Evolutionary conservation across 139 green algal species (phyloP).

Genomic region (Diplosphaera chodatii): DNA sequence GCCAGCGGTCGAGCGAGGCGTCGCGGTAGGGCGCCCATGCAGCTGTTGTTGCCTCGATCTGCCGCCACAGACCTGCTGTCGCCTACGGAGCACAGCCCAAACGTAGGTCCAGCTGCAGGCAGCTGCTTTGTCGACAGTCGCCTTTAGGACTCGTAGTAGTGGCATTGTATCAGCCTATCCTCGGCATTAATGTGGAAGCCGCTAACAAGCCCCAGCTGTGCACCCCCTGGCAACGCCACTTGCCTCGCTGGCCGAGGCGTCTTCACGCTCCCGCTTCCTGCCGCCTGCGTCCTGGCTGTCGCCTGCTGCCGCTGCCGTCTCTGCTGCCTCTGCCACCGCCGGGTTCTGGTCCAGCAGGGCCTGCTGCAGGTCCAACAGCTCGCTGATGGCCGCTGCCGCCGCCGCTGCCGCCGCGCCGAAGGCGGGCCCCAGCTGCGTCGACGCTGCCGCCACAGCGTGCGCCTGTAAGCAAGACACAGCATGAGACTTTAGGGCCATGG

Average conservation of each 20-base stretch:
- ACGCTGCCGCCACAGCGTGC: constrained; percentile 3
- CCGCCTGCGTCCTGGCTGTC: not conserved
- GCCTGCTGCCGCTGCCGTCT: not conserved
- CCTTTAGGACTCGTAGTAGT: too few relatives aligned
- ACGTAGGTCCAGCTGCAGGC: not conserved
- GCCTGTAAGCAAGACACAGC: not conserved
- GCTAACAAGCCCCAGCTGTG: too few relatives aligned
- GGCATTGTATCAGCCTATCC: not conserved
- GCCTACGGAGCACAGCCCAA: not conserved
- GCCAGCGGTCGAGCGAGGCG: constrained; percentile 70
- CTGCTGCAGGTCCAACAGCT: constrained; percentile 42
- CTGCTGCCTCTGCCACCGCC: constrained; percentile 16
- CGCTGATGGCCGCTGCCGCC: constrained; percentile 19
- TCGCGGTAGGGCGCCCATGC: constrained; percentile 54
- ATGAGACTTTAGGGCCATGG: too few relatives aligned
- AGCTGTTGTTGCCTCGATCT: constrained; percentile 13
- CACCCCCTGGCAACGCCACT: not conserved
- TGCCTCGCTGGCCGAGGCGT: not conserved
- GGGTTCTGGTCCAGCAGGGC: constrained; percentile 38
- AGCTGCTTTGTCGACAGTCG: too few relatives aligned
- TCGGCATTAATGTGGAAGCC: too few relatives aligned
- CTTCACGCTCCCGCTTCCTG: not conserved
- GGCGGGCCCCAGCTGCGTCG: constrained; percentile 8
- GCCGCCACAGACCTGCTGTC: constrained; percentile 28
- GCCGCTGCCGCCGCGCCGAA: constrained; percentile 7